Percentiles rank a stretch among this genome's conserved stretches.
phyloP scores from a whole-genome alignment of 331 rosid genomes.

The Prunus yedoensis region DNA sequence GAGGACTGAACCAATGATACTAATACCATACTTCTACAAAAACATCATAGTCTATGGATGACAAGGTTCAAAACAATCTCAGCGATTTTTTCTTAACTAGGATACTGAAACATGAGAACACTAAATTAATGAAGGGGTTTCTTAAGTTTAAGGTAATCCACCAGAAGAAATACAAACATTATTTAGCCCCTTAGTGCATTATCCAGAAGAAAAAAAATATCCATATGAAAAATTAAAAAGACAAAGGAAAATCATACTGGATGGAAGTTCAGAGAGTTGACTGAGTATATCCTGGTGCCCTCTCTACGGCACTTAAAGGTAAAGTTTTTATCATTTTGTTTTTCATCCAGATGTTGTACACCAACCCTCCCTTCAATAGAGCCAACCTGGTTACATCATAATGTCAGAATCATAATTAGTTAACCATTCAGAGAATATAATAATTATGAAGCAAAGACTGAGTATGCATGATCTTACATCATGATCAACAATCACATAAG shows the following conservation, averaged over 20 bases:
- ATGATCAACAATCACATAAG: neutral
- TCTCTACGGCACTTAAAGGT: constrained; percentile 91
- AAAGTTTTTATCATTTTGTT: constrained; percentile 69
- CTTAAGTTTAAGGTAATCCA: too few relatives aligned
- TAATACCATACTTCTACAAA: too few relatives aligned
- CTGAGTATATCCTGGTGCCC: constrained; percentile 71
- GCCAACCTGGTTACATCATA: constrained; percentile 60
- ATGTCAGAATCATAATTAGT: constrained; percentile 3
- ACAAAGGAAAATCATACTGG: constrained; percentile 49
- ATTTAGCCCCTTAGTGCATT: neutral
- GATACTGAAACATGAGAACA: too few relatives aligned
- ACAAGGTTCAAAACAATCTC: too few relatives aligned
- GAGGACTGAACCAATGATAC: too few relatives aligned
- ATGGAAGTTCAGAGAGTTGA: constrained; percentile 82
- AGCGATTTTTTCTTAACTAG: too few relatives aligned
- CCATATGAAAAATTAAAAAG: neutral
- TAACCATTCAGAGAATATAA: neutral
- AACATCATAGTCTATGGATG: too few relatives aligned
- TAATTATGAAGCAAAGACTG: neutral
- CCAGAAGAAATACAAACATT: too few relatives aligned
- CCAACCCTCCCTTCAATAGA: constrained; percentile 98
- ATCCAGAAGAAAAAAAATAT: neutral
- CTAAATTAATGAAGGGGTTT: too few relatives aligned
- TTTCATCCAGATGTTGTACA: constrained; percentile 89
- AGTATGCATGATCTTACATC: neutral